A percentile compares a stretch with the other conserved stretches of the same genome.
Evolutionary conservation across 495 filamentous ascomycete species (phyloP).

Genomic region (Clavariopsis aquatica): DNA sequence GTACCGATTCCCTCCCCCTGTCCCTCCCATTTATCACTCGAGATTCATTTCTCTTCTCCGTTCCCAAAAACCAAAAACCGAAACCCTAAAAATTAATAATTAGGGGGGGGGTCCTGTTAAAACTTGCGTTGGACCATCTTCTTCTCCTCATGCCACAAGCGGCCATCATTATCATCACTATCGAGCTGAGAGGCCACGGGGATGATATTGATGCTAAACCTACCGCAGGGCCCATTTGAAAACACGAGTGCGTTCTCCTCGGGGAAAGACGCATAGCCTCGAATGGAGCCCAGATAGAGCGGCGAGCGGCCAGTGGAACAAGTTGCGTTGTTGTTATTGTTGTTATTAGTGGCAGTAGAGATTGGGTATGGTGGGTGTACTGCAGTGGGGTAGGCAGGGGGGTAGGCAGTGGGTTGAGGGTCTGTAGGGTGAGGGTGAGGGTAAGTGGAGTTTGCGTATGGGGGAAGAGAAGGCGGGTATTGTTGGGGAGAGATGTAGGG

Average conservation of each 20-base stretch:
- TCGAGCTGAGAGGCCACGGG: too few species aligned
- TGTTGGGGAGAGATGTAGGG: background rate
- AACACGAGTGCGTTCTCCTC: slow-evolving; percentile 8
- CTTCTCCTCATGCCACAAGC: background rate
- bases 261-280: background rate
- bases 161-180: too few species aligned
- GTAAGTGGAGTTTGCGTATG: background rate
- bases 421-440: background rate
- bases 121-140: too few species aligned
- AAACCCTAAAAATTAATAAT: too few species aligned
- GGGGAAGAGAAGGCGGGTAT: background rate
- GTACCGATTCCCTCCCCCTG: too few species aligned
- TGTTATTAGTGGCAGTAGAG: background rate
- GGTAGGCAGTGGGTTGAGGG: background rate
- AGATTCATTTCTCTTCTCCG: too few species aligned
- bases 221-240: slow-evolving; percentile 16
- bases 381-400: background rate
- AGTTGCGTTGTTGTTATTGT: background rate
- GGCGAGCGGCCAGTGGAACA: background rate
- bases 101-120: too few species aligned
- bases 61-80: too few species aligned
- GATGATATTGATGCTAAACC: slow-evolving; percentile 3
- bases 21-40: too few species aligned
- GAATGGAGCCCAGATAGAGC: slow-evolving; percentile 4
- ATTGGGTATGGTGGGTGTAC: background rate